Percentiles rank a stretch among this genome's conserved stretches.
phyloP scores from a whole-genome alignment of 306 rosid species.

The Lathyrus tuberosus region DNA sequence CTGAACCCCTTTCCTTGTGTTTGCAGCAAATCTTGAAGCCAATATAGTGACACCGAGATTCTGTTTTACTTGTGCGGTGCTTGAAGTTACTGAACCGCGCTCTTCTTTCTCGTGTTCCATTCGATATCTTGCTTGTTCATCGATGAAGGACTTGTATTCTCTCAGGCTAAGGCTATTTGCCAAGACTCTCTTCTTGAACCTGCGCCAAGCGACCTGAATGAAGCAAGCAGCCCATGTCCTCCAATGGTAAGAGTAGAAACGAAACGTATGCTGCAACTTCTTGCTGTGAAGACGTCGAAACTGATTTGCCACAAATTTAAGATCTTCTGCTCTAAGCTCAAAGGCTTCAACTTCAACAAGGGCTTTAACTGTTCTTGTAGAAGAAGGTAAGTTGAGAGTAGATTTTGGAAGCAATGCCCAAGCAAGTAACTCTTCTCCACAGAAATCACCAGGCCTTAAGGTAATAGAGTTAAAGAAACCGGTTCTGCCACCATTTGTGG shows the following conservation, averaged over 20 bases:
- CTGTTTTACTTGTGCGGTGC: constrained; percentile 55
- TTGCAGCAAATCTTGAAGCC: constrained; percentile 85
- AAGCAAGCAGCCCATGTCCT: constrained; percentile 96
- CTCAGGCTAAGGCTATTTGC: constrained; percentile 62
- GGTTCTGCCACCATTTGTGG: constrained; percentile 87
- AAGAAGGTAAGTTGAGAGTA: constrained; percentile 77
- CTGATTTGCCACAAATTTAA: constrained; percentile 90
- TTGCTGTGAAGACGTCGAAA: constrained; percentile 89
- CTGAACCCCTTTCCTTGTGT: constrained; percentile 76
- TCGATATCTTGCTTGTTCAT: constrained; percentile 40
- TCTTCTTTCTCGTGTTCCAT: constrained; percentile 37
- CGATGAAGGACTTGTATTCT: constrained; percentile 49
- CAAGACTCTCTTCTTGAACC: constrained; percentile 60
- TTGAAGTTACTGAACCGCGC: neutral
- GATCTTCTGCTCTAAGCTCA: constrained; percentile 88
- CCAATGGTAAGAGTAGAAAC: constrained; percentile 95
- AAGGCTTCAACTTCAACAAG: constrained; percentile 89
- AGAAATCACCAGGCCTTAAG: constrained; percentile 82
- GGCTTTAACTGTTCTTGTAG: constrained; percentile 87
- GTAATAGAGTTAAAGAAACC: constrained; percentile 89
- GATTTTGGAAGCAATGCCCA: constrained; percentile 97
- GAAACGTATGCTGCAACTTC: constrained; percentile 87
- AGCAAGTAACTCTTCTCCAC: constrained; percentile 92
- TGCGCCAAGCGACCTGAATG: constrained; percentile 88
- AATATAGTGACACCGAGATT: constrained; percentile 66